phyloP scores from a whole-genome alignment of 2,329 filamentous ascomycete species.

The Orbilia brochopaga region DNA sequence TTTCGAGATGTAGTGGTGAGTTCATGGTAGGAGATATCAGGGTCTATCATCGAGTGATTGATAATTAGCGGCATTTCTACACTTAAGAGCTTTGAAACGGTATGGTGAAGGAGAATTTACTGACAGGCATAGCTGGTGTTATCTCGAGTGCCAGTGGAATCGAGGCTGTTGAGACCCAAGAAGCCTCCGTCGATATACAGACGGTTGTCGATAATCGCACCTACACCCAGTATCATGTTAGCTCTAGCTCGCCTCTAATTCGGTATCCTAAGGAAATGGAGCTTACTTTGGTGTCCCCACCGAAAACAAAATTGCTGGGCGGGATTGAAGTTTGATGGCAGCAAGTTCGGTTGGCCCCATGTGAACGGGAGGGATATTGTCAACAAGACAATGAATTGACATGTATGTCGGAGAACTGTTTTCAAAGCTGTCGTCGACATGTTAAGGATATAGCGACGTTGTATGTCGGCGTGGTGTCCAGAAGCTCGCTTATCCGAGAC shows the following conservation, averaged over 20 bases:
- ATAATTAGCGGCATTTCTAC: neutral
- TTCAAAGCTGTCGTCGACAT: too few species aligned
- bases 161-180: constrained; percentile 57
- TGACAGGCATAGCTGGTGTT: constrained; percentile 65
- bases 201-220: constrained; percentile 66
- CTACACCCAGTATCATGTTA: constrained; percentile 32
- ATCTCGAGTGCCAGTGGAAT: constrained; percentile 56
- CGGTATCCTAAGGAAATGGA: too few species aligned
- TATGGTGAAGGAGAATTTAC: neutral
- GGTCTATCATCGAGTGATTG: constrained; percentile 58
- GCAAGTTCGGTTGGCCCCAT: too few species aligned
- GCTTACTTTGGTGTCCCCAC: too few species aligned
- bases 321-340: too few species aligned
- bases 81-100: neutral
- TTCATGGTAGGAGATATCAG: constrained; percentile 66
- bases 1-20: constrained; percentile 58
- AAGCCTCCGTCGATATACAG: constrained; percentile 70
- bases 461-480: too few species aligned
- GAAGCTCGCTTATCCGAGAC: too few species aligned
- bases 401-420: too few species aligned
- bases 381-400: too few species aligned
- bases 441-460: too few species aligned
- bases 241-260: neutral
- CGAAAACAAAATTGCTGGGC: too few species aligned
- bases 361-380: too few species aligned